Evolutionary conservation across 805 yeast genomes (phyloP), one percentile per base, ranked within the genome.

Genomic region (Isabelozyma rhagii): DNA sequence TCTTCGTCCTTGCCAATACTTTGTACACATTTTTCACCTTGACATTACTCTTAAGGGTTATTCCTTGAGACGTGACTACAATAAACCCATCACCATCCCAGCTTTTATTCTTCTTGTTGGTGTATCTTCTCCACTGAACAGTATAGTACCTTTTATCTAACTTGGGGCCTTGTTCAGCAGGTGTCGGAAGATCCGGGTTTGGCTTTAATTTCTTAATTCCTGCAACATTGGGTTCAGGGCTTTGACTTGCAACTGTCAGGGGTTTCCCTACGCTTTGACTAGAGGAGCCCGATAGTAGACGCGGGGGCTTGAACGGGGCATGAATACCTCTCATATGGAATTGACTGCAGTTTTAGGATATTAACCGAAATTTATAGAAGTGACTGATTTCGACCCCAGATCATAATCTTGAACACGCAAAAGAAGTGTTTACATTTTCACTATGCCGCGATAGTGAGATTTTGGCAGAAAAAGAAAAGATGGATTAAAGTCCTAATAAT

Each of bases 71-170:
- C n/a, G 66, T 60, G 2, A 76, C 61, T 0, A 67, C 57, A 13
- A 86, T 69, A 34, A 69, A 66, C 0, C 97, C 98, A 68, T 94
- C 98, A 2, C 96, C 96, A 48, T 89, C 96, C 99, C 99, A 94
- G 0, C 90, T 84, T 63, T 92, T 92, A 64, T 91, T 83, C 73
- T 93, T 90, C 67, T 87, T 89, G 31, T 70, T 75, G 0, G 93
- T 74, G 41, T 76, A 75, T 63, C 89, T 90, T 34, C 99, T 72
- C 78, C 85, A 87, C 55, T 88, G 77, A 5, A 83, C 81, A 21
- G 60, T 53, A 54, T 59, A 71, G 34, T 40, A 18, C 34, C 8
- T 31, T 13, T 8, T 31, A 4, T 9, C 10, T 10, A 13, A 5
- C n/a, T 31, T 13, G 36, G 8, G 36, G 36, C 2, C n/a, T 1